These are phyloP conservation scores for Crataegus laevigata DNA, from an alignment of 306 rosid species.

Conservation along the genomic window DNA sequence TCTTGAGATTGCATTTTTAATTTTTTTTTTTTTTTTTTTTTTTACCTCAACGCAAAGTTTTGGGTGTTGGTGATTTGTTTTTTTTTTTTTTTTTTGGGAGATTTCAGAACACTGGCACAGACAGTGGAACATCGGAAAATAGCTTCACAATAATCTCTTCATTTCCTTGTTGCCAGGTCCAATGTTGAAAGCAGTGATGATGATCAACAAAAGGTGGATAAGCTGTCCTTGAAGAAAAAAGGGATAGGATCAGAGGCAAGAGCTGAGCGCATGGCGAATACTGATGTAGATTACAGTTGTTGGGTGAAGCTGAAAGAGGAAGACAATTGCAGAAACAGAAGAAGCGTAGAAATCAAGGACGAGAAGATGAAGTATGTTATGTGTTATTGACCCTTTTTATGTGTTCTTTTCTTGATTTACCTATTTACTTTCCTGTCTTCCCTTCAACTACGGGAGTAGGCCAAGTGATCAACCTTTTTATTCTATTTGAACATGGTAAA, in stretches of 20 bases:
- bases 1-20: neutral
- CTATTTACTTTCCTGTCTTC: slow-evolving; percentile 1
- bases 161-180: slow-evolving; percentile 36
- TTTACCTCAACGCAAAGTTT: neutral
- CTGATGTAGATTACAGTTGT: slow-evolving; percentile 68
- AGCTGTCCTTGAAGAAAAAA: slow-evolving; percentile 65
- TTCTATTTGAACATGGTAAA: neutral
- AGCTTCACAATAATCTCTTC: neutral
- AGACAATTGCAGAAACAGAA: slow-evolving; percentile 81
- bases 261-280: slow-evolving; percentile 70
- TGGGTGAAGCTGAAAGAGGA: slow-evolving; percentile 72
- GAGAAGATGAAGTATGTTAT: slow-evolving; percentile 78
- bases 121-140: neutral
- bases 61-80: neutral
- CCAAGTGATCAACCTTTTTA: neutral
- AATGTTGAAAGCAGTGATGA: slow-evolving; percentile 32
- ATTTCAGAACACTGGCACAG: neutral
- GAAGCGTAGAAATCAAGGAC: slow-evolving; percentile 80
- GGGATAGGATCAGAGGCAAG: slow-evolving; percentile 86
- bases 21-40: no score
- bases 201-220: slow-evolving; percentile 59
- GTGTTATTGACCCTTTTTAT: neutral
- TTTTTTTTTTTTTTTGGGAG: neutral
- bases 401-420: slow-evolving; percentile 10
- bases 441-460: neutral